Percentiles rank a stretch among this genome's conserved stretches.
Evolutionary conservation across 106 monocot genomes (phyloP).

Genomic region (Hemerocallis citrina): DNA sequence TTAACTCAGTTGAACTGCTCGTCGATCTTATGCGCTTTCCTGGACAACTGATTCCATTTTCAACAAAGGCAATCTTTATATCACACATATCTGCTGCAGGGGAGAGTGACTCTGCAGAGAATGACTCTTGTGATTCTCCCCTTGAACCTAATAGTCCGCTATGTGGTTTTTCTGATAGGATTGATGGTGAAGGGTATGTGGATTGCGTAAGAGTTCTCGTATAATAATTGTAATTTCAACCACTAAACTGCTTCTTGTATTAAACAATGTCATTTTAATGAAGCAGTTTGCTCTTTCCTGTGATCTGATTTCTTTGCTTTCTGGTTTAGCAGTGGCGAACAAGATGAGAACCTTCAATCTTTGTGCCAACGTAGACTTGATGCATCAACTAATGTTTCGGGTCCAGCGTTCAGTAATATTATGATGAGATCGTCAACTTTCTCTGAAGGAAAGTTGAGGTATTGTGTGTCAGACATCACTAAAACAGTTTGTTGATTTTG

Average conservation of each 20-base stretch:
- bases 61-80: conserved; percentile 75
- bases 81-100: conserved; percentile 85
- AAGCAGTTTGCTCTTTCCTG: neutral
- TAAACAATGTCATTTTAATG: neutral
- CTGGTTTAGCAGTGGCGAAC: conserved; percentile 37
- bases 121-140: conserved; percentile 99
- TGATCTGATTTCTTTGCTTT: neutral
- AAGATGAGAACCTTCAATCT: conserved; percentile 66
- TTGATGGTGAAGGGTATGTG: conserved; percentile 55
- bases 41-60: conserved; percentile 91
- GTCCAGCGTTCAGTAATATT: conserved; percentile 41
- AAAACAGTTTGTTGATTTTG: no score
- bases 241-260: neutral
- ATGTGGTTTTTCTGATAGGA: conserved; percentile 51
- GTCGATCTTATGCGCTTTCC: conserved; percentile 99
- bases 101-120: conserved; percentile 95
- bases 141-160: conserved; percentile 98
- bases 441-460: conserved; percentile 64
- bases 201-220: neutral
- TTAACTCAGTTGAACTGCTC: conserved; percentile 79
- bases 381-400: conserved; percentile 35
- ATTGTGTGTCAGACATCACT: no score
- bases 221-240: neutral
- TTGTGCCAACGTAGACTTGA: conserved; percentile 32
- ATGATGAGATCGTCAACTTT: conserved; percentile 46